These are phyloP conservation scores for Dillenia turbinata DNA, from an alignment of 164 flowering plant species.

Conservation along the genomic window DNA sequence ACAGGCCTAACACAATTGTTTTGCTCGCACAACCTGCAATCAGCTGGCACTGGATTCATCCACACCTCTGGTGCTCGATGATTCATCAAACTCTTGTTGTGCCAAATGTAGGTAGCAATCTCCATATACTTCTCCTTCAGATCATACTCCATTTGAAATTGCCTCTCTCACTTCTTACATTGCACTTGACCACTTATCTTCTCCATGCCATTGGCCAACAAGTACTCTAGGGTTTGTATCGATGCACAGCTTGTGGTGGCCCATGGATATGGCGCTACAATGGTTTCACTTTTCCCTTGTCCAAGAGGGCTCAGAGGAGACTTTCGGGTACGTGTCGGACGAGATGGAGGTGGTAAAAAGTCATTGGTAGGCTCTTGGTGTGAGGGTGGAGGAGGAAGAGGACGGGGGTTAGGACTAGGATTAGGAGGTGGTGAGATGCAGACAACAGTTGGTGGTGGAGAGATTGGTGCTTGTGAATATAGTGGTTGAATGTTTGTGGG, in stretches of 20 bases:
- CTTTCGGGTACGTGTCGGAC: too few relatives aligned
- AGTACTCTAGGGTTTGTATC: slow-evolving; percentile 17
- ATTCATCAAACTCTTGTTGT: slow-evolving; percentile 20
- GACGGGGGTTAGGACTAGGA: too few relatives aligned
- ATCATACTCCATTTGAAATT: slow-evolving; percentile 26
- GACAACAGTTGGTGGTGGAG: too few relatives aligned
- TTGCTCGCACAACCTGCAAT: slow-evolving; percentile 36
- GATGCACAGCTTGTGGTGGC: slow-evolving; percentile 38
- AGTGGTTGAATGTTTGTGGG: too few relatives aligned
- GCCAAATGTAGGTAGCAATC: slow-evolving; percentile 15
- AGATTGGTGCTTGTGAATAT: too few relatives aligned
- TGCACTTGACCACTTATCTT: slow-evolving; percentile 46
- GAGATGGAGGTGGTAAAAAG: too few relatives aligned
- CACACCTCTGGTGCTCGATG: slow-evolving; percentile 58
- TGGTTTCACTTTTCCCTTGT: slow-evolving; percentile 12
- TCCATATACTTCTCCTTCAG: slow-evolving; percentile 32
- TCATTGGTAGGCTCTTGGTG: too few relatives aligned
- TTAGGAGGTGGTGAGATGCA: too few relatives aligned
- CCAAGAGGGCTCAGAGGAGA: neutral
- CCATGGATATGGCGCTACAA: slow-evolving; percentile 46
- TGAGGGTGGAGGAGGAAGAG: too few relatives aligned
- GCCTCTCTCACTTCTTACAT: slow-evolving; percentile 58
- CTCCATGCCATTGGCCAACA: slow-evolving; percentile 17
- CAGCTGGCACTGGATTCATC: slow-evolving; percentile 37
- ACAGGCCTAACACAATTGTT: slow-evolving; percentile 44